Conservation (phyloP, 108 stramenopile genomes). For the Aurantiochytrium sp. region DNA sequence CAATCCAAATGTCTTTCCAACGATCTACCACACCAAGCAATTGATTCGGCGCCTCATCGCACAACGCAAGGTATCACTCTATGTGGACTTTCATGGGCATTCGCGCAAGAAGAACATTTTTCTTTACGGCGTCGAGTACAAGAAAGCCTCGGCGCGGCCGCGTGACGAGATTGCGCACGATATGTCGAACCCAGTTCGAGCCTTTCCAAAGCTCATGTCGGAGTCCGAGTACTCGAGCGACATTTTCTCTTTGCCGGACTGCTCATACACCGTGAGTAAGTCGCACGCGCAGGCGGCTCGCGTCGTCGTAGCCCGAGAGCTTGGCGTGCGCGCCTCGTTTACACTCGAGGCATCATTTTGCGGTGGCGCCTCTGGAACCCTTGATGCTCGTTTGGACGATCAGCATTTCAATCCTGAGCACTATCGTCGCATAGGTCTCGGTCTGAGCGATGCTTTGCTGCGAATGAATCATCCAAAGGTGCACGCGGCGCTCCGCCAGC, state of each 20-base stretch:
- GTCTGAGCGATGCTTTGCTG: background rate
- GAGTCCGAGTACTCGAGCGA: background rate
- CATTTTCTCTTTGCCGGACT: conserved; percentile 16
- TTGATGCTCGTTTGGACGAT: background rate
- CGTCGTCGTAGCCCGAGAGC: conserved; percentile 40
- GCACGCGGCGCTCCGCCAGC: background rate
- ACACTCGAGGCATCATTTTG: conserved; percentile 55
- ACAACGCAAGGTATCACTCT: conserved; percentile 30
- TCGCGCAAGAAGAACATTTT: conserved; percentile 46
- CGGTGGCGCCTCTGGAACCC: conserved; percentile 20
- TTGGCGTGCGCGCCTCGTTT: conserved; percentile 18
- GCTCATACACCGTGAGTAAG: conserved; percentile 31
- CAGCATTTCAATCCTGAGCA: background rate
- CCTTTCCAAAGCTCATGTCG: conserved; percentile 3
- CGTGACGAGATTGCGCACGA: background rate
- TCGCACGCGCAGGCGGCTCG: conserved; percentile 47
- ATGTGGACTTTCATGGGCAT: conserved; percentile 53
- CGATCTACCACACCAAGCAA: conserved; percentile 34
- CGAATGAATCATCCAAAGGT: background rate
- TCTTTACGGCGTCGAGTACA: conserved; percentile 36
- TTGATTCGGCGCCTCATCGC: conserved; percentile 18
- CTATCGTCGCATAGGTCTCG: background rate
- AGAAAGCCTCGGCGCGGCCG: background rate
- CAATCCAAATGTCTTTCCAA: conserved; percentile 34
- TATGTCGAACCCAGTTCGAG: background rate